These are phyloP conservation scores for Andrographis paniculata DNA, from an alignment of 305 asterid genomes.

Conservation along the genomic window DNA sequence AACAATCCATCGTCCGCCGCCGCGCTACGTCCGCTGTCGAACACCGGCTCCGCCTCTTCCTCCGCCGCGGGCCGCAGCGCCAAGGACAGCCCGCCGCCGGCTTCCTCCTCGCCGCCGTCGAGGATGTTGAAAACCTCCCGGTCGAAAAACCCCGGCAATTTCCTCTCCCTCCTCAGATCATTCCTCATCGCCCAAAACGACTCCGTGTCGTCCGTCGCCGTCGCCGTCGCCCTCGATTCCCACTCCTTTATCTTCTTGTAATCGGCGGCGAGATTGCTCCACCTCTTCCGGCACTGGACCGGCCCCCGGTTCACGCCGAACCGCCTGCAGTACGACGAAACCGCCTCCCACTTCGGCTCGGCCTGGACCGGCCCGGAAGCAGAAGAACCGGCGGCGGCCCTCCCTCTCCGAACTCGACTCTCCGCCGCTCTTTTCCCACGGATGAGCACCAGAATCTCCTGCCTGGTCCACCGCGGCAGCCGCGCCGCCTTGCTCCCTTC, in stretches of 20 bases:
- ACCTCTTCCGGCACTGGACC: constrained; percentile 90
- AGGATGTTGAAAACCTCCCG: constrained; percentile 83
- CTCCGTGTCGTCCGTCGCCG: constrained; percentile 43
- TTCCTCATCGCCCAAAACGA: constrained; percentile 94
- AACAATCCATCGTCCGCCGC: constrained; percentile 61
- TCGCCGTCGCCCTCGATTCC: constrained; percentile 34
- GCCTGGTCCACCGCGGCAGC: constrained; percentile 88
- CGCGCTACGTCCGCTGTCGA: constrained; percentile 51
- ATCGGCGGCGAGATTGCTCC: constrained; percentile 90
- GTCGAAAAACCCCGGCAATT: constrained; percentile 82
- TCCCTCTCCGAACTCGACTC: constrained; percentile 49
- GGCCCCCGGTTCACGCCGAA: constrained; percentile 91
- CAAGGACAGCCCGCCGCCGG: constrained; percentile 33
- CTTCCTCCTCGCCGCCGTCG: constrained; percentile 35
- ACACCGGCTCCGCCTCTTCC: constrained; percentile 33
- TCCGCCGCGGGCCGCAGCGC: constrained; percentile 34
- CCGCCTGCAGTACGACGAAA: constrained; percentile 71
- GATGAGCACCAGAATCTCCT: constrained; percentile 76
- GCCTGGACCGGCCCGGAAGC: constrained; percentile 47
- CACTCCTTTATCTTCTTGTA: constrained; percentile 87
- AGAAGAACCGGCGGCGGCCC: constrained; percentile 19
- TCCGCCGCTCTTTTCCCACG: constrained; percentile 81
- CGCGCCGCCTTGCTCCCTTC: constrained; percentile 52
- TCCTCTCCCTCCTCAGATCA: constrained; percentile 81
- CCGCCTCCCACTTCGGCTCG: constrained; percentile 89